Percentiles rank a stretch among this genome's conserved stretches.
Evolutionary conservation across 768 basidiomycete species (phyloP).

Genomic region (Botryobasidium botryosum): DNA sequence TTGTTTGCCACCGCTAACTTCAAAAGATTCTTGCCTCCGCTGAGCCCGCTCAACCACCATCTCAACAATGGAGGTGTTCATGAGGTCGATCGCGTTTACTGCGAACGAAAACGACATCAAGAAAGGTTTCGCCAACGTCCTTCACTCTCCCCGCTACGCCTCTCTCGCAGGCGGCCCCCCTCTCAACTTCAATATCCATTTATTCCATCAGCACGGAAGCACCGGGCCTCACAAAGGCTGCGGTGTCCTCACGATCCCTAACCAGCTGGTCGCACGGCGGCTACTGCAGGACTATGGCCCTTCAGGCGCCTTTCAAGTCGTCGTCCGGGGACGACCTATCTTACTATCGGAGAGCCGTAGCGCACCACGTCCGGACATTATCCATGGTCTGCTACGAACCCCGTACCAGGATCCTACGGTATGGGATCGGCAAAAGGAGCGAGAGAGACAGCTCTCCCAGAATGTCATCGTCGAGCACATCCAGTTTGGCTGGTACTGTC

Average conservation of each 20-base stretch:
- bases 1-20: too few species aligned
- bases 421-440: neutral
- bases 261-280: neutral
- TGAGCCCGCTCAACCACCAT: too few species aligned
- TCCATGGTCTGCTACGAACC: neutral
- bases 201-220: slow-evolving; percentile 1
- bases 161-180: neutral
- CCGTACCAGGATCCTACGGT: neutral
- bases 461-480: neutral
- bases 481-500: slow-evolving; percentile 10
- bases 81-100: neutral
- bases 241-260: slow-evolving; percentile 4
- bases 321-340: neutral
- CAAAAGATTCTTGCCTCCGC: too few species aligned
- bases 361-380: neutral
- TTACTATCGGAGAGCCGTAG: neutral
- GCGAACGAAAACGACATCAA: neutral
- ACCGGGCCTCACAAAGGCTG: neutral
- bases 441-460: neutral
- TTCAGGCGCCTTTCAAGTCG: neutral
- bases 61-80: slow-evolving; percentile 5
- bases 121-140: neutral
- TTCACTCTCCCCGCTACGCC: slow-evolving; percentile 1
- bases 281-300: neutral
- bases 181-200: slow-evolving; percentile 4